A percentile compares a stretch with the other conserved stretches of the same genome.
These are phyloP conservation scores for Agrostemma githago DNA, from an alignment of 148 eudicot genomes.

Conservation along the genomic window DNA sequence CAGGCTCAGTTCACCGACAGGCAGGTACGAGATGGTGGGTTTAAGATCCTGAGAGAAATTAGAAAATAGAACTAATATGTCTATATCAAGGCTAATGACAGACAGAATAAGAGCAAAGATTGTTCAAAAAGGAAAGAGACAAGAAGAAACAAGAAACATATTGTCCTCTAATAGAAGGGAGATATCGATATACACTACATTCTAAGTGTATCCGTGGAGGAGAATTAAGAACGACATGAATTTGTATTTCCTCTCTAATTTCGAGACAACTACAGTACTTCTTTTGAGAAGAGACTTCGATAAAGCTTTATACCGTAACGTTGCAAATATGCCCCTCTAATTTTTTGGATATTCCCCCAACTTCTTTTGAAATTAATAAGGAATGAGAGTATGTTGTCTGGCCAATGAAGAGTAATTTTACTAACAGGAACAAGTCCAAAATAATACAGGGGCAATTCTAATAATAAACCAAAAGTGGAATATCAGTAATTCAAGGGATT, in stretches of 20 bases:
- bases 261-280: background rate
- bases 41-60: conserved; percentile 62
- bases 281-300: background rate
- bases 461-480: background rate
- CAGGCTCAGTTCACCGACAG: conserved; percentile 60
- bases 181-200: background rate
- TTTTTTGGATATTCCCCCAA: no score
- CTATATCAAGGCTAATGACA: conserved; percentile 1
- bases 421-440: no score
- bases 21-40: conserved; percentile 72
- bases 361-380: background rate
- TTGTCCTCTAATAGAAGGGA: background rate
- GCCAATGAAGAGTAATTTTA: background rate
- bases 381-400: background rate
- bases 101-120: conserved; percentile 6
- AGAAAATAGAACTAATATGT: conserved; percentile 11
- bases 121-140: background rate
- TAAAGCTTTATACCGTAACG: background rate
- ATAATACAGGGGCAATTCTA: no score
- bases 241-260: background rate
- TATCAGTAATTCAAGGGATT: background rate
- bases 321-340: no score
- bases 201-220: background rate
- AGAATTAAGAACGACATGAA: background rate
- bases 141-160: background rate